phyloP scores from a whole-genome alignment of 2,329 filamentous ascomycete genomes.

The Alternaria solani region DNA sequence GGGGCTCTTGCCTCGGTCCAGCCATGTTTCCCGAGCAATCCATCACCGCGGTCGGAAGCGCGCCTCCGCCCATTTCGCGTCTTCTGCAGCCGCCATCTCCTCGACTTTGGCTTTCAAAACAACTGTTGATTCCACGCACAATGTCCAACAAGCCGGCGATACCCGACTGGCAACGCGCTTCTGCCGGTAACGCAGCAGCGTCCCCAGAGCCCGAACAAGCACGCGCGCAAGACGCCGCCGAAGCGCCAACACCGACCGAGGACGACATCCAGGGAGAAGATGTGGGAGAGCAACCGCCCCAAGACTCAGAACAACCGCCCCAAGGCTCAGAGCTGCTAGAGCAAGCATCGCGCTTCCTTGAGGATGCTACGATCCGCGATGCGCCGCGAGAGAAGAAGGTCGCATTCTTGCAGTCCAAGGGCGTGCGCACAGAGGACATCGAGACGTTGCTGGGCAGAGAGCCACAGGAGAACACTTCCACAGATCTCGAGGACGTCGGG shows the following conservation, averaged over 20 bases:
- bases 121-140: background rate
- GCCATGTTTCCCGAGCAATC: conserved; percentile 26
- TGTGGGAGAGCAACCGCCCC: conserved; percentile 7
- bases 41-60: conserved; percentile 13
- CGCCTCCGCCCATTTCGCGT: conserved; percentile 9
- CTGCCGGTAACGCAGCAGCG: conserved; percentile 16
- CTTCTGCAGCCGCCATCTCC: background rate
- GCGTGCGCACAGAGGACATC: conserved; percentile 72
- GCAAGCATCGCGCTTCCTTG: conserved; percentile 77
- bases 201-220: conserved; percentile 22
- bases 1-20: conserved; percentile 32
- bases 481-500: conserved; percentile 31
- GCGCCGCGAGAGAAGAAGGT: conserved; percentile 76
- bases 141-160: conserved; percentile 39
- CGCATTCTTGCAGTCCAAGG: conserved; percentile 80
- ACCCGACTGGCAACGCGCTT: conserved; percentile 49
- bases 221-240: conserved; percentile 23
- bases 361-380: conserved; percentile 75
- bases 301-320: conserved; percentile 12
- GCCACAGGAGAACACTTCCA: conserved; percentile 16
- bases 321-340: conserved; percentile 57
- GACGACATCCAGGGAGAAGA: conserved; percentile 13
- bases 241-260: conserved; percentile 24
- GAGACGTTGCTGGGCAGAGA: conserved; percentile 65
- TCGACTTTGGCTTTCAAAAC: background rate